Percentiles rank a stretch among this genome's conserved stretches.
Evolutionary conservation across 2,329 filamentous ascomycete genomes (phyloP).

Genomic region (Grosmannia penicillata): DNA sequence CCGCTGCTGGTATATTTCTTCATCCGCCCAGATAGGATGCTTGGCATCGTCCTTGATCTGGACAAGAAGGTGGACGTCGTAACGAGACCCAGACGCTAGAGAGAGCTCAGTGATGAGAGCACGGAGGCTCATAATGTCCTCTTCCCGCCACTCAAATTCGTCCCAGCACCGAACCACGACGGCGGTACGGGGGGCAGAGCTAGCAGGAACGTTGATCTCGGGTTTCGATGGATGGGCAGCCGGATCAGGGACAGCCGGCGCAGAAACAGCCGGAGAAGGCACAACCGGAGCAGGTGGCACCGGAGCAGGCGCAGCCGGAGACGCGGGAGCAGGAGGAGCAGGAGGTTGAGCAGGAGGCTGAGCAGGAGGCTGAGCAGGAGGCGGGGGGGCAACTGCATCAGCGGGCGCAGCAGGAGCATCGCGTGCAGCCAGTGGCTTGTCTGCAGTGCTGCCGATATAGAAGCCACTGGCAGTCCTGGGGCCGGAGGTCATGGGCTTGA

Average conservation of each 20-base stretch:
- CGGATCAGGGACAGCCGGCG: neutral
- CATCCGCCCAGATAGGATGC: slow-evolving; percentile 65
- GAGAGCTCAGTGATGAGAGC: slow-evolving; percentile 73
- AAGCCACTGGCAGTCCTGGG: slow-evolving; percentile 32
- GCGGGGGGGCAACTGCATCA: neutral
- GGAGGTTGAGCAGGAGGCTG: neutral
- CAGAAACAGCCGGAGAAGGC: neutral
- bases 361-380: neutral
- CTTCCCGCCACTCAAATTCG: slow-evolving; percentile 61
- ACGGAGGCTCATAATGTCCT: slow-evolving; percentile 69
- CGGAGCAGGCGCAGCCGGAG: neutral
- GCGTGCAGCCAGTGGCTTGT: no score
- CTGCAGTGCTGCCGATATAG: no score
- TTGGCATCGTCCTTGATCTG: slow-evolving; percentile 66
- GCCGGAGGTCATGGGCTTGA: slow-evolving; percentile 32
- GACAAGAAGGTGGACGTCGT: slow-evolving; percentile 72
- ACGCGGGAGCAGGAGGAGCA: neutral
- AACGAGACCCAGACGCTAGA: slow-evolving; percentile 69
- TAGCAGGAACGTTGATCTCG: neutral
- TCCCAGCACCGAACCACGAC: slow-evolving; percentile 74
- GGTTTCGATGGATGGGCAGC: slow-evolving; percentile 1
- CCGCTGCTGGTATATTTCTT: slow-evolving; percentile 50
- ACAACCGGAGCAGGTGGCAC: neutral
- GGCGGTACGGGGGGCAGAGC: slow-evolving; percentile 45
- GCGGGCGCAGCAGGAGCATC: slow-evolving; percentile 5